Evolutionary conservation across 306 rosid genomes (phyloP).

Genomic region (Notholithocarpus densiflorus): DNA sequence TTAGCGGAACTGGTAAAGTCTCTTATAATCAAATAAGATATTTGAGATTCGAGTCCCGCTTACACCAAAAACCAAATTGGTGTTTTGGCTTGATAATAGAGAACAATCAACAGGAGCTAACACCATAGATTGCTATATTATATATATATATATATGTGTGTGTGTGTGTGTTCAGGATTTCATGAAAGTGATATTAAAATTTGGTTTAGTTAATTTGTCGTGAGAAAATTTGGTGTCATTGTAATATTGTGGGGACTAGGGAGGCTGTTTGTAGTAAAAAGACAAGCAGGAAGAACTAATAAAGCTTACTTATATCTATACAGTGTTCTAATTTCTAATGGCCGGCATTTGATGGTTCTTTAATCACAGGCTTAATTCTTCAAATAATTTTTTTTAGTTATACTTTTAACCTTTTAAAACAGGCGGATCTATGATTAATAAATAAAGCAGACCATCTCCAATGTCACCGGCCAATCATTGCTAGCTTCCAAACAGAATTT

Average conservation of each 20-base stretch:
- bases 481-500: background rate
- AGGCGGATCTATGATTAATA: background rate
- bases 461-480: conserved; percentile 17
- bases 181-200: too few relatives aligned
- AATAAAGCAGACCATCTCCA: conserved; percentile 14
- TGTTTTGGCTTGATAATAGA: too few relatives aligned
- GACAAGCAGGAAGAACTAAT: conserved; percentile 23
- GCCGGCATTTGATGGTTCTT: conserved; percentile 18
- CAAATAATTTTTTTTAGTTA: background rate
- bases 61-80: too few relatives aligned
- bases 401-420: conserved; percentile 17
- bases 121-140: too few relatives aligned
- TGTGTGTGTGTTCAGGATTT: too few relatives aligned
- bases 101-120: too few relatives aligned
- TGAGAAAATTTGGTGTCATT: too few relatives aligned
- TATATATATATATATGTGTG: too few relatives aligned
- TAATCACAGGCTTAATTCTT: conserved; percentile 37
- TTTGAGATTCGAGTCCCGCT: too few relatives aligned
- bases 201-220: too few relatives aligned
- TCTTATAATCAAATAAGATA: too few relatives aligned
- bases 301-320: background rate
- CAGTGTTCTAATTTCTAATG: conserved; percentile 16
- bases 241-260: background rate
- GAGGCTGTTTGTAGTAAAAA: conserved; percentile 20
- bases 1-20: too few relatives aligned